Base-by-base conservation (phyloP, 768 basidiomycete genomes). In the Rubroboletus satanas region DNA sequence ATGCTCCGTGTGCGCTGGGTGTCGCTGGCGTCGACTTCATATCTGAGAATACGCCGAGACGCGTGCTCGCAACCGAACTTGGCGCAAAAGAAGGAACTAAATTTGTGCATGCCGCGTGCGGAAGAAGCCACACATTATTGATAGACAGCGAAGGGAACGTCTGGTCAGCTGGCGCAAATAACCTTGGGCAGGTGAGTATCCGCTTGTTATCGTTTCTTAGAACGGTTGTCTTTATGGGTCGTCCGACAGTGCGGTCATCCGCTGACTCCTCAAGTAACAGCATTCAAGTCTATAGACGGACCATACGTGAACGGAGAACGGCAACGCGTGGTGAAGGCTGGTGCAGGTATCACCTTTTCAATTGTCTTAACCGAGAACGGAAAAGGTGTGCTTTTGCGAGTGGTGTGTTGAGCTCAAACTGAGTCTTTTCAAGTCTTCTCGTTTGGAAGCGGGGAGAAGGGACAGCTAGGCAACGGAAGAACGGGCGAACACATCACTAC, bases 401-500 rank as follows among this genome's bases (percentile, higher is more conserved):
- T 46, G 33, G 3, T 36, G 14, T 46, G 36, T 43, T 15, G 17
- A 41, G 38, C 45, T 56, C 29, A 42, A 45, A 50, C 31, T n/a
- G 29, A 49, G 26, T 57, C 38, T 28, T 23, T 47, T 46, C 61
- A 57, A 89, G 92, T 96, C 3, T 98, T 88, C 63, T 80, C 92
- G 1, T 88, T 93, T 59, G 96, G 96, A 33, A 94, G 90, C 48
- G 91, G 85, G 21, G 94, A 97, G 71, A 85, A 91, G 55, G 96
- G 96, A 1, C 95, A 97, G 60, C 77, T 98, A 0, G 96, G 93
- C 0, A 95, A 93, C 67, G 96, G 95, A 17, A 83, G 83, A 59
- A 95, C 93, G 0, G 93, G 95, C n/a, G 93, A 96, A 71, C 83
- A 91, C 35, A 90, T 96, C 54, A 82, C 86, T 9, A 87, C 88